Evolutionary conservation across 768 basidiomycete species (phyloP).

Genomic region (Rhizopogon vesiculosus): DNA sequence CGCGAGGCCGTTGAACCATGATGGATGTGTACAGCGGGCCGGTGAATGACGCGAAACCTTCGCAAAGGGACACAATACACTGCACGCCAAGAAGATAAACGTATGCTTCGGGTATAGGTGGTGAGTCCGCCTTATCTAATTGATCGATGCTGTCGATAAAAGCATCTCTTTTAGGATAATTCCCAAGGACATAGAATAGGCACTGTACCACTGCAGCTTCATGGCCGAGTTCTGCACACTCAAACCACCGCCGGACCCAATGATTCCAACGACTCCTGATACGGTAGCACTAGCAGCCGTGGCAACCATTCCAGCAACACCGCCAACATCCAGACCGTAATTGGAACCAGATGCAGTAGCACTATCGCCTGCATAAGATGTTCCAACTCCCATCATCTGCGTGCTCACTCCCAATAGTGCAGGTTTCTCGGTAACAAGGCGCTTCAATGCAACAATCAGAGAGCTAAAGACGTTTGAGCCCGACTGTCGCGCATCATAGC

Average conservation of each 20-base stretch:
- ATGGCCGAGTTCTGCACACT: conserved; percentile 72
- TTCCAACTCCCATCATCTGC: conserved; percentile 81
- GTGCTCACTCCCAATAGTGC: conserved; percentile 70
- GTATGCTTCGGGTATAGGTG: conserved; percentile 89
- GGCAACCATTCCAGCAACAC: conserved; percentile 80
- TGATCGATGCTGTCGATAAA: conserved; percentile 80
- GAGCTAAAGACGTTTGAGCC: conserved; percentile 72
- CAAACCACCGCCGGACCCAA: conserved; percentile 63
- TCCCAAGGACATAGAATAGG: background rate
- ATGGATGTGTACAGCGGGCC: conserved; percentile 72
- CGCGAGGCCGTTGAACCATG: conserved; percentile 59
- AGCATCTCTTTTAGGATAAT: background rate
- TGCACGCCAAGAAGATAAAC: conserved; percentile 90
- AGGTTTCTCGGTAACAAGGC: conserved; percentile 87
- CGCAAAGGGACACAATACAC: conserved; percentile 80
- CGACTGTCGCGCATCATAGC: conserved; percentile 59
- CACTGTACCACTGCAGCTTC: conserved; percentile 84
- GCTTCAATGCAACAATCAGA: conserved; percentile 78
- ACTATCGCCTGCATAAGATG: conserved; percentile 30
- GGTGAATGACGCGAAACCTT: conserved; percentile 74
- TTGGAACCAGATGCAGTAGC: conserved; percentile 20
- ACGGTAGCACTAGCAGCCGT: conserved; percentile 80
- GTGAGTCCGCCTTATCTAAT: conserved; percentile 94
- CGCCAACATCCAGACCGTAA: conserved; percentile 58
- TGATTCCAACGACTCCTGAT: conserved; percentile 84